Percentiles rank a stretch among this genome's conserved stretches.
These are phyloP conservation scores for Colletotrichum tanaceti DNA, from an alignment of 2,329 filamentous ascomycete genomes.

Conservation along the genomic window DNA sequence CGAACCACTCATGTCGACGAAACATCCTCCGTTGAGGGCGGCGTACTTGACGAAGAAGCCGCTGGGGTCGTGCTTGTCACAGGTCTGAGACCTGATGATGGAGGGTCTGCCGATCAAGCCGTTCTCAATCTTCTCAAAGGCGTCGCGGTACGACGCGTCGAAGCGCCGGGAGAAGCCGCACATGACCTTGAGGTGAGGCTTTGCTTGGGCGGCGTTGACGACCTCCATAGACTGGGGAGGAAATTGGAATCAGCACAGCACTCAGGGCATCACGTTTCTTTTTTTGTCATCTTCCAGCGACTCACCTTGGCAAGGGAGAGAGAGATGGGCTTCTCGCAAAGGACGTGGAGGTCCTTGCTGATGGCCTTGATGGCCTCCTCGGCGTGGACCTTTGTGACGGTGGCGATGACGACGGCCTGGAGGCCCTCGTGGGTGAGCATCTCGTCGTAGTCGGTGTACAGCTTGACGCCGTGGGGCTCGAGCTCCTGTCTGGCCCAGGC, in stretches of 20 bases:
- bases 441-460: slow-evolving; percentile 59
- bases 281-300: too few relatives aligned
- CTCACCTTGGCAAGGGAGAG: slow-evolving; percentile 69
- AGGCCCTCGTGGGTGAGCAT: slow-evolving; percentile 56
- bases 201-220: slow-evolving; percentile 64
- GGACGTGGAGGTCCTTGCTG: slow-evolving; percentile 63
- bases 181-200: slow-evolving; percentile 73
- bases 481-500: slow-evolving; percentile 58
- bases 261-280: too few relatives aligned
- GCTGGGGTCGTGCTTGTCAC: slow-evolving; percentile 72
- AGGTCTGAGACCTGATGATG: slow-evolving; percentile 73
- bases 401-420: slow-evolving; percentile 56
- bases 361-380: slow-evolving; percentile 69
- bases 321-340: slow-evolving; percentile 70
- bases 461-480: slow-evolving; percentile 54
- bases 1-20: slow-evolving; percentile 63
- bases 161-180: slow-evolving; percentile 59
- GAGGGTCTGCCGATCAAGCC: slow-evolving; percentile 70
- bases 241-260: too few relatives aligned
- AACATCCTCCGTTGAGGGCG: slow-evolving; percentile 73
- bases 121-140: slow-evolving; percentile 60
- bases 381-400: slow-evolving; percentile 65
- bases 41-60: slow-evolving; percentile 78
- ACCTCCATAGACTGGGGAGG: slow-evolving; percentile 62
- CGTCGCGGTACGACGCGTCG: slow-evolving; percentile 73